These are phyloP conservation scores for Tetradesmus lagerheimii DNA, from an alignment of 139 green algal species.

Conservation along the genomic window DNA sequence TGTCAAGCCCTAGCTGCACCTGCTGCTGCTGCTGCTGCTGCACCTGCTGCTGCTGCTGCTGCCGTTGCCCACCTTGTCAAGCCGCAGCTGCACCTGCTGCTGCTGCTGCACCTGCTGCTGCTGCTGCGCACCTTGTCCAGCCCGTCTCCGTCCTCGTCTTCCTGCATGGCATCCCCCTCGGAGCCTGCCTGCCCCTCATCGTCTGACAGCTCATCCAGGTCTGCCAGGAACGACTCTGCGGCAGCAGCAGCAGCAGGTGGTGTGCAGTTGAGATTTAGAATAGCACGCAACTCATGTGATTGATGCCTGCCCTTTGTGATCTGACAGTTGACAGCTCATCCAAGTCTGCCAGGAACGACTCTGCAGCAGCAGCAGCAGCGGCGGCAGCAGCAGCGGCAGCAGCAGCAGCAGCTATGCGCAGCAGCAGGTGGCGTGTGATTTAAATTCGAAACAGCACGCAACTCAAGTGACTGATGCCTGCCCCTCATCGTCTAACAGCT, in stretches of 20 bases:
- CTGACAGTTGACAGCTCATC: too few species aligned
- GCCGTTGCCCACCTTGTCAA: slow-evolving; percentile 19
- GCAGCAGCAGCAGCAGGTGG: slow-evolving; percentile 30
- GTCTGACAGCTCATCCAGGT: slow-evolving; percentile 96
- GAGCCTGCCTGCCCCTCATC: slow-evolving; percentile 60
- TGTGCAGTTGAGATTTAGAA: neutral
- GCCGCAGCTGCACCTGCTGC: neutral
- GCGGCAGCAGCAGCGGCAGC: too few species aligned
- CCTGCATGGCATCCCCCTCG: slow-evolving; percentile 43
- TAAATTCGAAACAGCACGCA: too few species aligned
- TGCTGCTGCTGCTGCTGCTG: neutral
- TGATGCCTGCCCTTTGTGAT: too few species aligned
- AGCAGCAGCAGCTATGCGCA: too few species aligned
- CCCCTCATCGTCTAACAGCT: too few species aligned
- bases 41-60: neutral
- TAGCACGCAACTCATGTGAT: neutral
- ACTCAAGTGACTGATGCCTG: too few species aligned
- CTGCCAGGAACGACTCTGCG: slow-evolving; percentile 95
- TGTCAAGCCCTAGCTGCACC: slow-evolving; percentile 21
- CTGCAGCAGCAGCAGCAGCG: too few species aligned
- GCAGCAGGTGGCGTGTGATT: too few species aligned
- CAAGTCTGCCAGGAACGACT: too few species aligned
- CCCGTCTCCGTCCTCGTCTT: slow-evolving; percentile 41
- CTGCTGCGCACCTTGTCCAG: slow-evolving; percentile 36
- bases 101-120: neutral